These are phyloP conservation scores for Leishmania aethiopica DNA, from an alignment of 208 protist genomes.

Conservation along the genomic window DNA sequence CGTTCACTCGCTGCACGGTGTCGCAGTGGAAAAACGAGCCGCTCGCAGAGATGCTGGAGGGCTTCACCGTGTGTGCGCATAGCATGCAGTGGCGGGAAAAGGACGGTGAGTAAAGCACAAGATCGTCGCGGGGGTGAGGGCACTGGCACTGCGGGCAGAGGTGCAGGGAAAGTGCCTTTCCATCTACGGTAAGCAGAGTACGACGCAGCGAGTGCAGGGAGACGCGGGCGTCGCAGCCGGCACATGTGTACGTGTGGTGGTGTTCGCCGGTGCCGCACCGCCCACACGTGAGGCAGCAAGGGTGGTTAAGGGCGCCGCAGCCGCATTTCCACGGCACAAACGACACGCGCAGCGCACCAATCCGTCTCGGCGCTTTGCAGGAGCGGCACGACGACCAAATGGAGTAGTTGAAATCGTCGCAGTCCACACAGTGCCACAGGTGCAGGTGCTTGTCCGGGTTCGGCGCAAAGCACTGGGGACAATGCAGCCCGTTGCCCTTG, in stretches of 20 bases:
- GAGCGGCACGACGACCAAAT: conserved; percentile 69
- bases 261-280: conserved; percentile 33
- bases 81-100: conserved; percentile 68
- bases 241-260: conserved; percentile 52
- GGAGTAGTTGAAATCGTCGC: conserved; percentile 62
- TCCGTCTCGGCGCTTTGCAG: conserved; percentile 40
- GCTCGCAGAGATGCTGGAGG: conserved; percentile 3
- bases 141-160: conserved; percentile 55
- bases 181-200: conserved; percentile 14
- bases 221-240: conserved; percentile 32
- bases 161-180: conserved; percentile 32
- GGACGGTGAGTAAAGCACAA: conserved; percentile 50
- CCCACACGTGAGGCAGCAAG: conserved; percentile 48
- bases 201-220: conserved; percentile 8
- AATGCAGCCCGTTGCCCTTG: conserved; percentile 52
- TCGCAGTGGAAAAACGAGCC: conserved; percentile 52
- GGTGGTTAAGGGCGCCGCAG: conserved; percentile 63
- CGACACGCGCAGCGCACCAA: conserved; percentile 38
- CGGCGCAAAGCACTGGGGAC: conserved; percentile 55
- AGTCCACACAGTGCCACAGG: conserved; percentile 72
- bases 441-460: conserved; percentile 40
- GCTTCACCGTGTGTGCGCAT: conserved; percentile 45
- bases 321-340: conserved; percentile 74
- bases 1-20: conserved; percentile 52
- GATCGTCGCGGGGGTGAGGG: conserved; percentile 67